These are phyloP conservation scores for Raphanus hybrid DNA, from an alignment of 441 rosid species.

Conservation along the genomic window DNA sequence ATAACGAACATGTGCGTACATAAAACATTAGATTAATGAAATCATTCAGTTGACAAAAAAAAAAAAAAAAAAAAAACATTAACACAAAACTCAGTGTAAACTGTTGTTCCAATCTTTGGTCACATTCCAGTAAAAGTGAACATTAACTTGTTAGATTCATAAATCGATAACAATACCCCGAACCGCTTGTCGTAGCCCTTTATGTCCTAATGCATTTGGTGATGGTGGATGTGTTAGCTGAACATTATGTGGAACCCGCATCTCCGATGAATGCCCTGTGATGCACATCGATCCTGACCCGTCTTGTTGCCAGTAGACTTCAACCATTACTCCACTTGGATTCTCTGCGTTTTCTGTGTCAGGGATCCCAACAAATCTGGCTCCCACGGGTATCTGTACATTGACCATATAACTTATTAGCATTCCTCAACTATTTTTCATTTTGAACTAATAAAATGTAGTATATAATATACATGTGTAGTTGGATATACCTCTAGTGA, in stretches of 20 bases:
- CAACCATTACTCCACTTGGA: constrained; percentile 84
- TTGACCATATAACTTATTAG: neutral
- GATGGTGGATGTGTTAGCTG: constrained; percentile 31
- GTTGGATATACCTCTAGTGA: constrained; percentile 56
- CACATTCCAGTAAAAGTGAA: neutral
- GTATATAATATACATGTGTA: neutral
- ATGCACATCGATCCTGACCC: constrained; percentile 77
- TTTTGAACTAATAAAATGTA: neutral
- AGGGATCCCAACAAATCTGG: constrained; percentile 81
- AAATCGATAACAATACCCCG: constrained; percentile 34
- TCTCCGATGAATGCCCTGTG: constrained; percentile 77
- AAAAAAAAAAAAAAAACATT: too few relatives aligned
- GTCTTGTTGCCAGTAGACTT: constrained; percentile 90
- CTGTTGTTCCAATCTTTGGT: neutral
- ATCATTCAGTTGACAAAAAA: too few relatives aligned
- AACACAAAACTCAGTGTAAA: too few relatives aligned
- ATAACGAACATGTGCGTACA: too few relatives aligned
- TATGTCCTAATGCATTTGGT: constrained; percentile 23
- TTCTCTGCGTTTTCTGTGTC: constrained; percentile 64
- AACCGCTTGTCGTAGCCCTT: constrained; percentile 23
- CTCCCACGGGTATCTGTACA: constrained; percentile 78
- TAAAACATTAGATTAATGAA: too few relatives aligned
- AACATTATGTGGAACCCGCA: constrained; percentile 56
- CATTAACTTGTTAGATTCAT: constrained; percentile 1
- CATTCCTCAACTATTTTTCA: neutral